Percentiles rank a stretch among this genome's conserved stretches.
These are phyloP conservation scores for Linum trigynum DNA, from an alignment of 345 rosid species.

Conservation along the genomic window DNA sequence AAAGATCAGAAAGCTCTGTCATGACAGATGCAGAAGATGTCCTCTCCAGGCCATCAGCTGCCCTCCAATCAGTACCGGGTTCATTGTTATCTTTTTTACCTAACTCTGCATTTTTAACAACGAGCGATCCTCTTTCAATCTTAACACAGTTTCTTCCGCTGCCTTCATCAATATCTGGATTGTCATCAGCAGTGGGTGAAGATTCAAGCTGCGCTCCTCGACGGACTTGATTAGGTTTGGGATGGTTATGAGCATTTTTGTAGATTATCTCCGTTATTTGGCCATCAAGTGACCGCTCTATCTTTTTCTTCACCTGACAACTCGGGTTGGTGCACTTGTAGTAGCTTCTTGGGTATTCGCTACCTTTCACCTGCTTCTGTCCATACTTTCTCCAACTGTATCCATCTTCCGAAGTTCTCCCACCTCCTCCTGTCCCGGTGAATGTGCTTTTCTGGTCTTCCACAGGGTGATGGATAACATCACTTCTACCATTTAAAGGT, in stretches of 20 bases:
- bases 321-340: slow-evolving; percentile 51
- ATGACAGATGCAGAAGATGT: slow-evolving; percentile 47
- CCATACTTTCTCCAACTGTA: slow-evolving; percentile 66
- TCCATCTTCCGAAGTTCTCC: slow-evolving; percentile 45
- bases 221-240: slow-evolving; percentile 35
- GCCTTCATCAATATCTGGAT: slow-evolving; percentile 28
- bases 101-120: slow-evolving; percentile 22
- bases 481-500: slow-evolving; percentile 19
- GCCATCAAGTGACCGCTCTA: slow-evolving; percentile 51
- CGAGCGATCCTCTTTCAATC: slow-evolving; percentile 26
- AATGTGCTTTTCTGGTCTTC: slow-evolving; percentile 35
- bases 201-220: slow-evolving; percentile 31
- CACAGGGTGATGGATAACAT: slow-evolving; percentile 4
- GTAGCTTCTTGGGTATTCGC: slow-evolving; percentile 60
- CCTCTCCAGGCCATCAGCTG: slow-evolving; percentile 42
- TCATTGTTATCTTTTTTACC: slow-evolving; percentile 24
- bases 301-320: slow-evolving; percentile 50
- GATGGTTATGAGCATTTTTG: slow-evolving; percentile 49
- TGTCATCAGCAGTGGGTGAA: slow-evolving; percentile 14
- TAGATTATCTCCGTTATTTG: slow-evolving; percentile 62
- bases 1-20: slow-evolving; percentile 43
- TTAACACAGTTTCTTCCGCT: slow-evolving; percentile 16
- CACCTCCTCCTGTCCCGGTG: slow-evolving; percentile 20
- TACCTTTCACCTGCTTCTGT: slow-evolving; percentile 59
- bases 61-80: slow-evolving; percentile 25